These are phyloP conservation scores for Pseudocercospora fijiensis DNA, from an alignment of 2,329 filamentous ascomycete species.

Conservation along the genomic window DNA sequence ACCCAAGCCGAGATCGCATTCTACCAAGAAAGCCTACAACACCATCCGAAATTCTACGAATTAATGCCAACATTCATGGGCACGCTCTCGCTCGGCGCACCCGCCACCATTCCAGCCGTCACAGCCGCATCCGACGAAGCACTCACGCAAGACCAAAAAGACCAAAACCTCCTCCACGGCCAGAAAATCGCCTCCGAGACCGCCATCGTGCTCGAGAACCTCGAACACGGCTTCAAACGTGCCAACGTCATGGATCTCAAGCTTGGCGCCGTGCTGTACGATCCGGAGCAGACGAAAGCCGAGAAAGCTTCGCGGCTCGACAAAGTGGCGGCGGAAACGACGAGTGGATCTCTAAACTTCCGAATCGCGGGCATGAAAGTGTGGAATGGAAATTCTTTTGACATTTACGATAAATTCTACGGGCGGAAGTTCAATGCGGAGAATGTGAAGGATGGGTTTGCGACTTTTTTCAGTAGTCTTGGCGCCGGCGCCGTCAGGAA, in stretches of 20 bases:
- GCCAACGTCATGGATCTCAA: slow-evolving; percentile 95
- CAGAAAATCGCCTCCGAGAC: slow-evolving; percentile 71
- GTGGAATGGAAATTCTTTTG: slow-evolving; percentile 53
- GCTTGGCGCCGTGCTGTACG: slow-evolving; percentile 82
- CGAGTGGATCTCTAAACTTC: slow-evolving; percentile 60
- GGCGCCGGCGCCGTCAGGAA: slow-evolving; percentile 43
- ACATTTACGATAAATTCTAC: slow-evolving; percentile 65
- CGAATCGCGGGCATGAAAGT: slow-evolving; percentile 66
- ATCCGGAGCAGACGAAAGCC: slow-evolving; percentile 59
- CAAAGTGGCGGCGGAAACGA: slow-evolving; percentile 59
- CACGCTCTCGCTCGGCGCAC: slow-evolving; percentile 66
- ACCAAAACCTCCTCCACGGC: slow-evolving; percentile 51
- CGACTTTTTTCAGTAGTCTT: slow-evolving; percentile 53
- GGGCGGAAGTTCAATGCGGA: slow-evolving; percentile 58
- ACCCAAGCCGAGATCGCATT: slow-evolving; percentile 82
- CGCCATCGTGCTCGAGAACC: slow-evolving; percentile 82
- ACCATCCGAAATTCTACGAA: slow-evolving; percentile 70
- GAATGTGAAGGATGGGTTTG: slow-evolving; percentile 59
- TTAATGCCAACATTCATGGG: slow-evolving; percentile 87
- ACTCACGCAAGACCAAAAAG: slow-evolving; percentile 34
- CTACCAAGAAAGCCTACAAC: slow-evolving; percentile 69
- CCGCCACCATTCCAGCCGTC: slow-evolving; percentile 24
- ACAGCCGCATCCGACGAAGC: slow-evolving; percentile 23
- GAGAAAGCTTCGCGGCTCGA: slow-evolving; percentile 61
- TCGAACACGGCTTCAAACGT: slow-evolving; percentile 72